Evolutionary conservation across 768 basidiomycete species (phyloP).

Genomic region (Cystobasidium onofrii): DNA sequence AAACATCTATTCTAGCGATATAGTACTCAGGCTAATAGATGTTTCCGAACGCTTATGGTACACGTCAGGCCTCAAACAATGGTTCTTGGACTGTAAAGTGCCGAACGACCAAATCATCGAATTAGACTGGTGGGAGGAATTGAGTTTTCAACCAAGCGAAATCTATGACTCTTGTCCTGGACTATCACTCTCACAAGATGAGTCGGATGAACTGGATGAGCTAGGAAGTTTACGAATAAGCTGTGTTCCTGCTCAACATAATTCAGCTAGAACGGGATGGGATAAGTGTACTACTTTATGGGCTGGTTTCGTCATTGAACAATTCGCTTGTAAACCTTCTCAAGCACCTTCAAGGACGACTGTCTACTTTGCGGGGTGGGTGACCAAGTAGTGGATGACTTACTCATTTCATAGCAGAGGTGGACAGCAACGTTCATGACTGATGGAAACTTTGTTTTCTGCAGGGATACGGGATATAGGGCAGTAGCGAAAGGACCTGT

Average conservation of each 20-base stretch:
- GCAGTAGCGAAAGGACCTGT: slow-evolving; percentile 46
- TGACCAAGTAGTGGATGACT: too few relatives aligned
- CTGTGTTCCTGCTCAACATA: slow-evolving; percentile 61
- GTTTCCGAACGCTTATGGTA: too few relatives aligned
- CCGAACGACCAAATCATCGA: slow-evolving; percentile 50
- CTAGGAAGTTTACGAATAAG: slow-evolving; percentile 50
- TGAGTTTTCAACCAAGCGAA: slow-evolving; percentile 37
- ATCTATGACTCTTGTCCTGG: slow-evolving; percentile 8
- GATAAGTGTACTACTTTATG: slow-evolving; percentile 59
- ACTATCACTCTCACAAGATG: not conserved
- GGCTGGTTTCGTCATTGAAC: slow-evolving; percentile 59
- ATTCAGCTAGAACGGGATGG: slow-evolving; percentile 51
- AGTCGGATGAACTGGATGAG: not conserved
- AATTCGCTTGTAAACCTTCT: slow-evolving; percentile 34
- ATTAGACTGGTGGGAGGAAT: slow-evolving; percentile 61
- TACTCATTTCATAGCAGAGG: too few relatives aligned
- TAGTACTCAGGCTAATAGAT: too few relatives aligned
- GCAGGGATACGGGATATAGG: slow-evolving; percentile 55
- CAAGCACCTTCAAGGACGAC: slow-evolving; percentile 40
- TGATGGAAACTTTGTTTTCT: too few relatives aligned
- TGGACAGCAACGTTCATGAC: too few relatives aligned
- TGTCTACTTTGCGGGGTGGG: slow-evolving; percentile 51
- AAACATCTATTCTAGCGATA: slow-evolving; percentile 48
- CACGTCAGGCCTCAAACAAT: slow-evolving; percentile 47
- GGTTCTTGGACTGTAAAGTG: slow-evolving; percentile 48